phyloP scores from a whole-genome alignment of 1,284 basidiomycete species.

The Tremellales sp. region DNA sequence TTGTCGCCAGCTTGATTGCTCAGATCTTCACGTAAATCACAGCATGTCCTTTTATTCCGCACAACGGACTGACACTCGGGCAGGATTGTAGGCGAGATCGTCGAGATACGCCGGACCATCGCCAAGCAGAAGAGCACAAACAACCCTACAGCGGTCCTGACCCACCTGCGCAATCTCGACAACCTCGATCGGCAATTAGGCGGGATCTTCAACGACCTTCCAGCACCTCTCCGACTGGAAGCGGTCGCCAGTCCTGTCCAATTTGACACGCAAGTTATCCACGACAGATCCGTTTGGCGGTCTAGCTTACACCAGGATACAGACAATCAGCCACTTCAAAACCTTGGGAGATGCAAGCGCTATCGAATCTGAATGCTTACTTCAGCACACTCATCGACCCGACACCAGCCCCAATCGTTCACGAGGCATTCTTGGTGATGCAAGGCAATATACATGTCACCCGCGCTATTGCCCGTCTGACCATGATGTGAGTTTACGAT shows the following conservation, averaged over 20 bases:
- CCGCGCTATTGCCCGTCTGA: slow-evolving; percentile 5
- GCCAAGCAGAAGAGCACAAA: background rate
- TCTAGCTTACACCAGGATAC: too few species aligned
- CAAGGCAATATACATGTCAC: slow-evolving; percentile 7
- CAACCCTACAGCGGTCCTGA: background rate
- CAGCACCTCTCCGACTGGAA: background rate
- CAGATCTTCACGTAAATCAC: slow-evolving; percentile 6
- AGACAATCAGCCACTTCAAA: background rate
- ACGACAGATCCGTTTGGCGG: too few species aligned
- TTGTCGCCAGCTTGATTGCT: slow-evolving; percentile 1
- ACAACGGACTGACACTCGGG: too few species aligned
- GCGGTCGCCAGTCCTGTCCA: background rate
- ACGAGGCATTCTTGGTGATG: slow-evolving; percentile 5
- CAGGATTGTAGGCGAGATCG: slow-evolving; percentile 3
- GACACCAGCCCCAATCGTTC: background rate
- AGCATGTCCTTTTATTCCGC: background rate
- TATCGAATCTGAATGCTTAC: background rate
- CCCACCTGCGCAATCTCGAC: background rate
- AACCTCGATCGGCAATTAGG: background rate
- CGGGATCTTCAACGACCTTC: background rate
- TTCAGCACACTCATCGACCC: background rate
- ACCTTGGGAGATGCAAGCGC: background rate
- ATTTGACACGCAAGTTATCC: background rate
- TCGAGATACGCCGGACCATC: slow-evolving; percentile 1
- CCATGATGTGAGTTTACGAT: slow-evolving; percentile 5